Base-by-base conservation (phyloP, 345 rosid genomes). In the Capsella bursapastoris region DNA sequence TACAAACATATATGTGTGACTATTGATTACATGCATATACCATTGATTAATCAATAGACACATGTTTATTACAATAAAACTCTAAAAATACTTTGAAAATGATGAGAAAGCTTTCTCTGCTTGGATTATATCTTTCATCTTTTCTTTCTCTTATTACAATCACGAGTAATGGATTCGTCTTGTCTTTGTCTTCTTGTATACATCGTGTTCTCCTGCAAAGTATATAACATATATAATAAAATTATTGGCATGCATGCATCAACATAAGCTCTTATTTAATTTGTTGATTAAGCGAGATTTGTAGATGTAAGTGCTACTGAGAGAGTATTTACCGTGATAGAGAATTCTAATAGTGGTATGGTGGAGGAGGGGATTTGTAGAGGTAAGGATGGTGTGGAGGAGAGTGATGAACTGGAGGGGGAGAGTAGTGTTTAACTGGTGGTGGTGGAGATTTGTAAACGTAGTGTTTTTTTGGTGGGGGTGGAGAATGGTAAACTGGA, bases 281-380 rank as follows among this genome's bases (percentile, higher is more conserved):
- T 61, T 55, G 35, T 38, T 58, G 37, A 74, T 25, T 38, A 38
- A 57, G 25, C 7, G 25, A 15, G 50, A n/a, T 29, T 60, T 18
- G 25, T 37, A 48, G 2, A 31, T 67, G 29, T 55, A 56, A 28
- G 65, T 70, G 7, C 37, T 34, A 38, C 28, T 13, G 66, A 38
- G 58, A 64, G 65, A 29, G 22, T 55, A 64, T 13, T 28, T 76
- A 76, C 80, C 75, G 12, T 56, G 66, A 47, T 41, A 35, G 66
- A 63, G 68, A 47, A 28, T 63, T 28, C 75, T 76, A 76, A 64
- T 76, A 56, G 75, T 70, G 80, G 75, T 76, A 70, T 47, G 80
- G 80, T 70, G 80, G 80, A 63, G 80, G 80, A 37, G 80, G 80
- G 29, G 80, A 76, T 7, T 4, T 53, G 75, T 76, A 76, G 74